These are phyloP conservation scores for Petunia secreta DNA, from an alignment of 257 asterid species.

Conservation along the genomic window DNA sequence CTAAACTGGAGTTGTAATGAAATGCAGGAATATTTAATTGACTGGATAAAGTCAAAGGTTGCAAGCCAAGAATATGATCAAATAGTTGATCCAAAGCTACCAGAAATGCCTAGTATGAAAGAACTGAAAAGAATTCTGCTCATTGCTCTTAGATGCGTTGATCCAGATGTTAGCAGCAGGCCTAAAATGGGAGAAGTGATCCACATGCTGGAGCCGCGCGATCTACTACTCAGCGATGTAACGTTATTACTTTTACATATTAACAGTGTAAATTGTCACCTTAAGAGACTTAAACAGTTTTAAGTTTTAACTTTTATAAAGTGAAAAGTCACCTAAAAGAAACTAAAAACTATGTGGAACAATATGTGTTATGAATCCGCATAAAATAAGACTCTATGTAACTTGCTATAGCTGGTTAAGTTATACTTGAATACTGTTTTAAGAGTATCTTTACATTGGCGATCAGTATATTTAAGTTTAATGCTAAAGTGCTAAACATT, in stretches of 20 bases:
- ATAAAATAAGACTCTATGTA: not conserved
- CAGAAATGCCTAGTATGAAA: slow-evolving; percentile 35
- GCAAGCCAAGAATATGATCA: slow-evolving; percentile 32
- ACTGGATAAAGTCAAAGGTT: slow-evolving; percentile 53
- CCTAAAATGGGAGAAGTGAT: slow-evolving; percentile 56
- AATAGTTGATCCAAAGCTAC: slow-evolving; percentile 54
- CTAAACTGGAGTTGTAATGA: not conserved
- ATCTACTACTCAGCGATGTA: slow-evolving; percentile 52
- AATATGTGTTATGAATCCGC: too few species aligned
- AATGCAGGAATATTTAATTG: slow-evolving; percentile 55
- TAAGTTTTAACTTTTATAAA: too few species aligned
- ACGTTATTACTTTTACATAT: slow-evolving; percentile 22
- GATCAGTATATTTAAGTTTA: not conserved
- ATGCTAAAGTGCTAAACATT: too few species aligned
- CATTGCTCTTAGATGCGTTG: slow-evolving; percentile 61
- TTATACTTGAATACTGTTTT: not conserved
- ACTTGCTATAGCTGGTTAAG: not conserved
- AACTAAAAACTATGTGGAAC: too few species aligned
- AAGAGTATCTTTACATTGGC: not conserved
- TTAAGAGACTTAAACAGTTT: too few species aligned
- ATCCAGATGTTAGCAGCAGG: slow-evolving; percentile 49
- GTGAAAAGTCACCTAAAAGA: too few species aligned
- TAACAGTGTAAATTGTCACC: too few species aligned
- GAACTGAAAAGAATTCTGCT: slow-evolving; percentile 53
- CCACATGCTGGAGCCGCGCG: slow-evolving; percentile 60